phyloP scores from a whole-genome alignment of 2,329 filamentous ascomycete species.

The Diaporthe velutina region DNA sequence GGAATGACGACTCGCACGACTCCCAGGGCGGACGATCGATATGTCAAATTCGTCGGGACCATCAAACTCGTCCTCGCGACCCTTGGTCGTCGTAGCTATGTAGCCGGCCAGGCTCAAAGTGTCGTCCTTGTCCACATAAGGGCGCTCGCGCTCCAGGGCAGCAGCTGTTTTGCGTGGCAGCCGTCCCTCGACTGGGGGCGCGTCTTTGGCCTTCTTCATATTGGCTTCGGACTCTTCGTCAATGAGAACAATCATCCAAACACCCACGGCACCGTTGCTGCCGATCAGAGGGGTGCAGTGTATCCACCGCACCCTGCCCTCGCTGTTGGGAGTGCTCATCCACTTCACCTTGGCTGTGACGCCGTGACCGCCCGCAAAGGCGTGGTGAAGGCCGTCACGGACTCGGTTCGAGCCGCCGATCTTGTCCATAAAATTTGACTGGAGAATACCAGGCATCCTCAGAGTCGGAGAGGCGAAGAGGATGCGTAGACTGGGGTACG shows the following conservation, averaged over 20 bases:
- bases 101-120: constrained; percentile 1
- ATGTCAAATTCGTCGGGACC: constrained; percentile 7
- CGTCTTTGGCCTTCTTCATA: neutral
- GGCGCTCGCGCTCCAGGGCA: neutral
- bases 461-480: constrained; percentile 78
- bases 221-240: constrained; percentile 65
- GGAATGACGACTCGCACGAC: neutral
- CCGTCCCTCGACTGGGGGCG: neutral
- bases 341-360: constrained; percentile 82
- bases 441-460: constrained; percentile 75
- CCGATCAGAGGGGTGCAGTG: constrained; percentile 82
- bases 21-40: constrained; percentile 24
- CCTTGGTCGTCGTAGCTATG: constrained; percentile 22
- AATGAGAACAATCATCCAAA: constrained; percentile 83
- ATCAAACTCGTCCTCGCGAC: neutral
- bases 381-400: constrained; percentile 63
- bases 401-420: constrained; percentile 64
- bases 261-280: constrained; percentile 75
- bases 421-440: constrained; percentile 67
- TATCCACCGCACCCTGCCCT: constrained; percentile 79
- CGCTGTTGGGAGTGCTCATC: constrained; percentile 56
- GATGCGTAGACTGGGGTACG: constrained; percentile 74
- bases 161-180: constrained; percentile 7
- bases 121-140: constrained; percentile 5
- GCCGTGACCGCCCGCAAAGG: constrained; percentile 76